A percentile compares a stretch with the other conserved stretches of the same genome.
Evolutionary conservation across 352 stramenopile genomes (phyloP).

Genomic region (Globisporangium viniferum): DNA sequence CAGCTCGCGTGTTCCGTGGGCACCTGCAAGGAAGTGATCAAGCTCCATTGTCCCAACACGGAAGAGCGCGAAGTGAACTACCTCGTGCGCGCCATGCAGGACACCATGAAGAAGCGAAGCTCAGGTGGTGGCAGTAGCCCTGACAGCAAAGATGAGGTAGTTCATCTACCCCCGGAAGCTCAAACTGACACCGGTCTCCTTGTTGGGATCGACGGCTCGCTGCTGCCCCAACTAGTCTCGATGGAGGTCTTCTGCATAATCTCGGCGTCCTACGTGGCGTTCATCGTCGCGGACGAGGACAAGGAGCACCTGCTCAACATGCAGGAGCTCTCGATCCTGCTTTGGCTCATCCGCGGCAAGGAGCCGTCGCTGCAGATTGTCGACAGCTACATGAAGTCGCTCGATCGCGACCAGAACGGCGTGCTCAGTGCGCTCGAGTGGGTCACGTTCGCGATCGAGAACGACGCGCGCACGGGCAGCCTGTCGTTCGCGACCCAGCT

Average conservation of each 20-base stretch:
- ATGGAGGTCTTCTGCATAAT: slow-evolving; percentile 64
- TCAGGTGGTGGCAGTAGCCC: background rate
- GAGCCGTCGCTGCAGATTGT: slow-evolving; percentile 41
- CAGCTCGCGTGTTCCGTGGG: slow-evolving; percentile 38
- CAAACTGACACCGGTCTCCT: background rate
- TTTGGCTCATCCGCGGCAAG: slow-evolving; percentile 69
- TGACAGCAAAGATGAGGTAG: background rate
- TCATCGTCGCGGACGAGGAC: slow-evolving; percentile 63
- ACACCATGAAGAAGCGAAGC: slow-evolving; percentile 15
- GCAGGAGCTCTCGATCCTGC: slow-evolving; percentile 52
- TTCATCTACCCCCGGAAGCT: background rate
- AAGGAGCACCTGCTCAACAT: slow-evolving; percentile 48
- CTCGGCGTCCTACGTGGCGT: slow-evolving; percentile 55
- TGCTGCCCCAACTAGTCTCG: slow-evolving; percentile 27
- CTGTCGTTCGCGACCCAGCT: slow-evolving; percentile 48
- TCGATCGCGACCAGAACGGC: slow-evolving; percentile 51
- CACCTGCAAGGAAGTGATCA: slow-evolving; percentile 43
- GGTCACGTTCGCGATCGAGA: slow-evolving; percentile 63
- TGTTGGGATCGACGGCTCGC: background rate
- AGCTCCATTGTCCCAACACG: slow-evolving; percentile 29
- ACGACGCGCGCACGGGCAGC: slow-evolving; percentile 34
- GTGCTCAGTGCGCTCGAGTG: slow-evolving; percentile 57
- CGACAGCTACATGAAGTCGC: slow-evolving; percentile 54
- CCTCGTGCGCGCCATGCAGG: slow-evolving; percentile 48
- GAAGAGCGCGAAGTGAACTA: slow-evolving; percentile 36